Base-by-base conservation (phyloP, 441 rosid genomes). In the Aquilaria agallochum region DNA sequence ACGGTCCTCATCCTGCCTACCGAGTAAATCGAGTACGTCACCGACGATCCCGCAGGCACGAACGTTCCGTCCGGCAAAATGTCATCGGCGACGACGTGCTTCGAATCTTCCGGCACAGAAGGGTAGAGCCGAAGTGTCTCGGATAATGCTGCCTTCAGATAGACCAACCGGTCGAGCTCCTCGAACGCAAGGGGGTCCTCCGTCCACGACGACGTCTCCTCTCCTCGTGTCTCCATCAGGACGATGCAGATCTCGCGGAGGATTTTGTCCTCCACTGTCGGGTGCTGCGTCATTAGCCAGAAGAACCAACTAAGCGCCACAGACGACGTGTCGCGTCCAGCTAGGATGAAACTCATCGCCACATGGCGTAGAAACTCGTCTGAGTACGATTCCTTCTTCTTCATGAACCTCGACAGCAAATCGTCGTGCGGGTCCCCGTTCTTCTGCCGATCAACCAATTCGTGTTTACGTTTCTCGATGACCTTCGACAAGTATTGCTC, bases 291-390 rank as follows among this genome's bases (percentile, higher is more conserved):
- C 55, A 88, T 62, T 55, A 86, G 50, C 91, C 96, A 89, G 68
- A 95, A 95, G 75, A 95, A 95, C 99, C 99, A 95, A 83, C 92
- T 65, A 30, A 95, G 60, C 13, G 99, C 98, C 2, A 89, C 99
- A 0, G 98, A 84, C 65, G 97, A 92, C 74, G 98, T 95, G 88
- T 95, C 98, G 15, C 99, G 92, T 32, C 99, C 99, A 50, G 99
- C 99, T 51, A 92, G 82, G 82, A 95, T 88, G 84, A 95, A 95
- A 57, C 88, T 95, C 55, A 92, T 91, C 11, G 98, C 99, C 71
- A 95, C 95, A 71, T 88, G 96, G 69, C 86, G 90, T 56, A 95
- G 95, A 59, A 81, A 79, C 3, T 75, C 64, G 74, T 89, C 97
- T 0, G 98, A 75, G 81, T 89, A 89, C 60, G 87, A 68, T 53